Base-by-base conservation (phyloP, 352 stramenopile genomes). In the Pythium phragmiticola region DNA sequence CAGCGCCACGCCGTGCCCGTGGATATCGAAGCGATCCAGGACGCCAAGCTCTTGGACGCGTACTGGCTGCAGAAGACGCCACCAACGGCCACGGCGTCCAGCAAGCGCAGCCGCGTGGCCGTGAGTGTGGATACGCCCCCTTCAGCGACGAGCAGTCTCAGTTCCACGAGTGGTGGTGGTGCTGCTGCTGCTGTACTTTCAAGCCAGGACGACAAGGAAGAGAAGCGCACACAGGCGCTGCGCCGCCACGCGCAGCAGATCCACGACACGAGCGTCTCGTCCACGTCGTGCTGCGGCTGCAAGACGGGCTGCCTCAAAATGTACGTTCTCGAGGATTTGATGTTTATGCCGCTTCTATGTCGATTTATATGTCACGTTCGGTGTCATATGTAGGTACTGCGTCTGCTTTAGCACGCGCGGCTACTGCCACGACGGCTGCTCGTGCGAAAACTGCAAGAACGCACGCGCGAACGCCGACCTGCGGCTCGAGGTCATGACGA, bases 241-340 rank as follows among this genome's bases (percentile, higher is more conserved):
- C 60, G 79, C 7, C 79, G 77, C 1, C 75, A 89, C 53, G 85
- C 85, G 1, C 73, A 86, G 60, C 78, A 89, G 64, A 82, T 94
- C 57, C 83, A 92, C 51, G 77, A 81, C 53, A 76, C 81, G 34
- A 92, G 83, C 51, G 72, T 88, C n/a, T 65, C 76, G 0, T 94
- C 85, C 8, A 85, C 74, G n/a, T 81, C 78, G 28, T 88, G 79
- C 66, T 94, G 85, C 53, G 85, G 85, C 30, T 94, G 85, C 78
- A 94, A 94, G 73, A 94, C 82, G 2, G 85, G 85, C 14, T 94
- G 85, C 55, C 70, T 94, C 28, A 94, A 94, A 70, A 89, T 94
- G 81, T 85, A 37, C 37, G 71, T 21, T 21, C 21, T 1, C 21
- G 21, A 21, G 21, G 21, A 21, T 21, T 21, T 21, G 21, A 21